These are phyloP conservation scores for Sistotremastrum niveocremeum DNA, from an alignment of 768 basidiomycete species.

Conservation along the genomic window DNA sequence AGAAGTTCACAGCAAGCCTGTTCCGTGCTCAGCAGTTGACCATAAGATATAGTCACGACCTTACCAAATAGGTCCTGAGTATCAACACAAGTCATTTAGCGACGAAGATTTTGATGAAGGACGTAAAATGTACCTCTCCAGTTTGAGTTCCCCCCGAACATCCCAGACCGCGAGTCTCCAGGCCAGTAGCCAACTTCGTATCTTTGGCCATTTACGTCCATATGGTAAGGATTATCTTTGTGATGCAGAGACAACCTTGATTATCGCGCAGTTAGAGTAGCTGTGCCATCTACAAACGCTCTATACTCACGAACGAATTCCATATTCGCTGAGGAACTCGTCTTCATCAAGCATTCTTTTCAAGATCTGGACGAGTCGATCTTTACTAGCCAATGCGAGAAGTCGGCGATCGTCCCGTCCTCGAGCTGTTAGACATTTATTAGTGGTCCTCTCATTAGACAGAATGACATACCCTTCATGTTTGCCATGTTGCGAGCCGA, in stretches of 20 bases:
- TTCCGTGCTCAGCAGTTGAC: slow-evolving; percentile 22
- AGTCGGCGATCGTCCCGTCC: slow-evolving; percentile 82
- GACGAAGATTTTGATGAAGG: no score
- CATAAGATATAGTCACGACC: slow-evolving; percentile 1
- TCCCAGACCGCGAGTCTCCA: slow-evolving; percentile 90
- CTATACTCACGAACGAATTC: slow-evolving; percentile 77
- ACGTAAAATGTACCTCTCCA: slow-evolving; percentile 82
- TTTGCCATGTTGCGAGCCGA: slow-evolving; percentile 91
- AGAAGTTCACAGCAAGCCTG: slow-evolving; percentile 91
- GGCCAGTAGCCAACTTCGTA: slow-evolving; percentile 97
- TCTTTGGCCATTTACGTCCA: slow-evolving; percentile 82
- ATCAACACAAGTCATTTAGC: not conserved
- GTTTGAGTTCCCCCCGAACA: slow-evolving; percentile 99
- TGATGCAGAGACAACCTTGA: slow-evolving; percentile 77
- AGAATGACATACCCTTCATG: slow-evolving; percentile 53
- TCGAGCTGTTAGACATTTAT: slow-evolving; percentile 24
- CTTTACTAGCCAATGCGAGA: slow-evolving; percentile 84
- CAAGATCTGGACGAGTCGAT: slow-evolving; percentile 74
- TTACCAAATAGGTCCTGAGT: no score
- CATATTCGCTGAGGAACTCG: slow-evolving; percentile 92
- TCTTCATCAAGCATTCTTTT: slow-evolving; percentile 96
- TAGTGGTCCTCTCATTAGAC: slow-evolving; percentile 1
- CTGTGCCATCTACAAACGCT: not conserved
- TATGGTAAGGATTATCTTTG: slow-evolving; percentile 87
- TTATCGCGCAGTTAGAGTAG: not conserved